These are phyloP conservation scores for Cercospora canescens DNA, from an alignment of 2,329 filamentous ascomycete species.

Conservation along the genomic window DNA sequence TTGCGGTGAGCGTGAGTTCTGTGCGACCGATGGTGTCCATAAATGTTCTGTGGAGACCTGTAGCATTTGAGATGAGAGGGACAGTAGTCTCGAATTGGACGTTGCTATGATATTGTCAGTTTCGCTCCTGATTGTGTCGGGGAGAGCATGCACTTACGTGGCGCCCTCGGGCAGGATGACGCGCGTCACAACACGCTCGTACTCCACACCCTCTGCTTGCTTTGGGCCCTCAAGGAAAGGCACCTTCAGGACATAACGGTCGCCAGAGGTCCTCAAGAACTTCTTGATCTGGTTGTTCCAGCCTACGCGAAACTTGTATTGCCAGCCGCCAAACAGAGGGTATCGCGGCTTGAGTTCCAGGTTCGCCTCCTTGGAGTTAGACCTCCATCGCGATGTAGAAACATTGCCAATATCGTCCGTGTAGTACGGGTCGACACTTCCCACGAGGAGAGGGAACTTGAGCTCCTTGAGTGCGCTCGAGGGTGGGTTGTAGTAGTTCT, in stretches of 20 bases:
- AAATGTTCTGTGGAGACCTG: conserved; percentile 77
- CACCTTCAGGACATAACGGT: conserved; percentile 82
- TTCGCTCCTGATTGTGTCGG: background rate
- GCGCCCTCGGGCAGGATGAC: conserved; percentile 91
- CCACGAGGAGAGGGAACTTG: conserved; percentile 73
- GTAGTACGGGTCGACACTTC: conserved; percentile 87
- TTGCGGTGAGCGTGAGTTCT: conserved; percentile 73
- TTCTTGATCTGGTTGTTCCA: conserved; percentile 86
- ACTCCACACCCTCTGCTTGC: conserved; percentile 80
- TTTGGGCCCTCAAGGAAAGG: conserved; percentile 93
- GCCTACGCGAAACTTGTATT: conserved; percentile 93
- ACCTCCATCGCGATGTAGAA: conserved; percentile 85
- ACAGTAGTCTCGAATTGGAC: conserved; percentile 75
- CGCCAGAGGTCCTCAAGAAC: conserved; percentile 68
- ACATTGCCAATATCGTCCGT: conserved; percentile 96
- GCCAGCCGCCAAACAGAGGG: conserved; percentile 97
- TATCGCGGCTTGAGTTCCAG: conserved; percentile 92
- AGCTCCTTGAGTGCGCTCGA: conserved; percentile 79
- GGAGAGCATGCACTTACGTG: conserved; percentile 57
- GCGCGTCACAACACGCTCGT: conserved; percentile 75
- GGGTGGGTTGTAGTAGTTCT: conserved; percentile 63
- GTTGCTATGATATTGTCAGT: conserved; percentile 58
- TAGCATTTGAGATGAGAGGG: conserved; percentile 64
- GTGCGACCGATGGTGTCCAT: conserved; percentile 92
- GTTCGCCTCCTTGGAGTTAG: conserved; percentile 62